A percentile compares a stretch with the other conserved stretches of the same genome.
Conservation (phyloP, 1,284 basidiomycete species). For the Neotropicomus parvogracilis region DNA sequence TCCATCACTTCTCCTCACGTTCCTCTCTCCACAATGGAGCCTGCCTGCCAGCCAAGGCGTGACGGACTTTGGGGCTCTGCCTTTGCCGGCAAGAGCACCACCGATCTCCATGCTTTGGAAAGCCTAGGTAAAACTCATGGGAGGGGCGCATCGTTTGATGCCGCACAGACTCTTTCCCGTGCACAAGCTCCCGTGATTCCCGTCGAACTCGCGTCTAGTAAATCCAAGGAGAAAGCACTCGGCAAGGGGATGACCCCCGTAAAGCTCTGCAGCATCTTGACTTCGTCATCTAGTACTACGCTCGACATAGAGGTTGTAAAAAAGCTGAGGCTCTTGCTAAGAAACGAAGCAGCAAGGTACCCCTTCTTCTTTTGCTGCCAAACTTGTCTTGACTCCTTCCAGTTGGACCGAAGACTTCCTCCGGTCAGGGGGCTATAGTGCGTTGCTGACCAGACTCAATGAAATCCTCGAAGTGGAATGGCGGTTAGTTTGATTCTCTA, state of each 20-base stretch:
- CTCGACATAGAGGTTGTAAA: conserved; percentile 75
- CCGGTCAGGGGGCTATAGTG: conserved; percentile 78
- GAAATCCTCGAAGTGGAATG: conserved; percentile 95
- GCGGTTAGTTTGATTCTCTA: conserved; percentile 55
- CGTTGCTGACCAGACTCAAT: conserved; percentile 80
- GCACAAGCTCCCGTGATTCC: conserved; percentile 49
- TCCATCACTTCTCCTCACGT: conserved; percentile 55
- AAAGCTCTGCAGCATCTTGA: conserved; percentile 61
- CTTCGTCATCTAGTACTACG: conserved; percentile 59
- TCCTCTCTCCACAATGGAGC: conserved; percentile 33
- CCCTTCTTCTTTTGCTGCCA: conserved; percentile 8
- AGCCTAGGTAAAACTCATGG: conserved; percentile 35
- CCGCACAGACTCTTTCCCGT: conserved; percentile 43
- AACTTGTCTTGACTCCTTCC: conserved; percentile 15
- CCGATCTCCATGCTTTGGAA: conserved; percentile 24
- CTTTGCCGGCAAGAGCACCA: conserved; percentile 45
- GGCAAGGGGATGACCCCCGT: conserved; percentile 59
- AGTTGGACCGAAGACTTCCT: conserved; percentile 95
- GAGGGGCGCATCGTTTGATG: conserved; percentile 55
- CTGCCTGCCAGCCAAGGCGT: conserved; percentile 41
- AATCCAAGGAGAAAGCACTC: conserved; percentile 45
- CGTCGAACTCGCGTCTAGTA: conserved; percentile 31
- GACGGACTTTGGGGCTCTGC: conserved; percentile 39
- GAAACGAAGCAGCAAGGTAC: conserved; percentile 83
- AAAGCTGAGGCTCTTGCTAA: conserved; percentile 72